A percentile compares a stretch with the other conserved stretches of the same genome.
Conservation (phyloP, 257 asterid genomes). For the Thymus quinquecostatus region DNA sequence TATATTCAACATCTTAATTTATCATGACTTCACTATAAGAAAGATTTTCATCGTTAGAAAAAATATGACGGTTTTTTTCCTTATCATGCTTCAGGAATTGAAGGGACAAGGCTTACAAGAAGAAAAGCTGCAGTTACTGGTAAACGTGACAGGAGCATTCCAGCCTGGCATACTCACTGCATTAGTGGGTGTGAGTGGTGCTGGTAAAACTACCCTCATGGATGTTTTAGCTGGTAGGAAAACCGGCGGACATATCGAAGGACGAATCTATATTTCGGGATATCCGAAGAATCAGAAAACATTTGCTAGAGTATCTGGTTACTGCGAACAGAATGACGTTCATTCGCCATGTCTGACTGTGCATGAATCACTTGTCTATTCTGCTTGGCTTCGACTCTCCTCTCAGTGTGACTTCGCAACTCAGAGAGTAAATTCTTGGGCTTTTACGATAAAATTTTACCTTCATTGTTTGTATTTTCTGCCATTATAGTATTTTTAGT, state of each 20-base stretch:
- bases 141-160: slow-evolving; percentile 75
- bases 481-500: slow-evolving; percentile 15
- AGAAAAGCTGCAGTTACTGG: slow-evolving; percentile 68
- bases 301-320: slow-evolving; percentile 89
- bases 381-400: slow-evolving; percentile 87
- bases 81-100: slow-evolving; percentile 59
- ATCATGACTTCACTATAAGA: not conserved
- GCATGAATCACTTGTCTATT: slow-evolving; percentile 74
- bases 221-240: slow-evolving; percentile 96
- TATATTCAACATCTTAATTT: slow-evolving; percentile 33
- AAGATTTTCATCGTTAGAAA: slow-evolving; percentile 22
- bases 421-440: slow-evolving; percentile 53
- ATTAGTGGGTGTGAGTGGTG: slow-evolving; percentile 91
- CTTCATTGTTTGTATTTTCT: not conserved
- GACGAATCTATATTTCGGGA: slow-evolving; percentile 70
- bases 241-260: slow-evolving; percentile 85
- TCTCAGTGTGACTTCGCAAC: slow-evolving; percentile 62
- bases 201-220: slow-evolving; percentile 97
- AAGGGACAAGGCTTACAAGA: slow-evolving; percentile 69
- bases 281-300: slow-evolving; percentile 87
- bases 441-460: slow-evolving; percentile 12
- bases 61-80: slow-evolving; percentile 10
- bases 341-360: slow-evolving; percentile 92
- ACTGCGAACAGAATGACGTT: slow-evolving; percentile 88
- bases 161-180: slow-evolving; percentile 93